Evolutionary conservation across 2,329 filamentous ascomycete species (phyloP).

Genomic region (Emmonsiellopsis sp.): DNA sequence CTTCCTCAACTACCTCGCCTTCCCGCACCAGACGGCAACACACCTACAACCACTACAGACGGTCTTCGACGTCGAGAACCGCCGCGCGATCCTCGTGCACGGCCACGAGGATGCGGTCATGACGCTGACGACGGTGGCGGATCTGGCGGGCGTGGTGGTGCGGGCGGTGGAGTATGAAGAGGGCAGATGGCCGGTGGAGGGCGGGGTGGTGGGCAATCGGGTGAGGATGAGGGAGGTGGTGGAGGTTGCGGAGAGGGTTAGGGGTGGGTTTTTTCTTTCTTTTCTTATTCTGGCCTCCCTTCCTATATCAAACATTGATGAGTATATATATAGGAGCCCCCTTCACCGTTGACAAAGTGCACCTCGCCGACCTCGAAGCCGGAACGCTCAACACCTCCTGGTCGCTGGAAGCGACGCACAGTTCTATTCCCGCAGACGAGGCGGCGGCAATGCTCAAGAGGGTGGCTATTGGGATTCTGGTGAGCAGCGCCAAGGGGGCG

Average conservation of each 20-base stretch:
- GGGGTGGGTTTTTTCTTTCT: constrained; percentile 17
- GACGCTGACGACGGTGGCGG: constrained; percentile 25
- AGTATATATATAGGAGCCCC: constrained; percentile 14
- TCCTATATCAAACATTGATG: constrained; percentile 1
- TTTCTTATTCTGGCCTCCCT: constrained; percentile 3
- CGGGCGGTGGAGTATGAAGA: constrained; percentile 29
- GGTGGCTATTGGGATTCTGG: constrained; percentile 16
- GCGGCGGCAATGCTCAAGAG: constrained; percentile 12
- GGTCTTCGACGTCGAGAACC: constrained; percentile 25
- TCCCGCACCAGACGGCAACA: constrained; percentile 25
- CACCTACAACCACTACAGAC: constrained; percentile 30
- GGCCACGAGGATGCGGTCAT: constrained; percentile 21
- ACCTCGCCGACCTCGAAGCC: constrained; percentile 39
- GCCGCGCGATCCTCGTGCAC: constrained; percentile 22
- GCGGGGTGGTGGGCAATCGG: constrained; percentile 27
- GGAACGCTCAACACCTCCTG: constrained; percentile 26
- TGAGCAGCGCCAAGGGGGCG: constrained; percentile 13
- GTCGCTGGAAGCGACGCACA: constrained; percentile 16
- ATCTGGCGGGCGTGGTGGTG: constrained; percentile 27
- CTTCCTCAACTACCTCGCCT: constrained; percentile 48
- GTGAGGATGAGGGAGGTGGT: constrained; percentile 23
- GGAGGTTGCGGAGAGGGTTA: constrained; percentile 22
- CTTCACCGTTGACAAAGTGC: constrained; percentile 38
- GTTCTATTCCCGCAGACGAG: constrained; percentile 17
- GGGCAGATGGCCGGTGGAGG: constrained; percentile 32